Conservation (phyloP, 1,139 yeast genomes). For the Pneumocystis wakefieldiae region DNA sequence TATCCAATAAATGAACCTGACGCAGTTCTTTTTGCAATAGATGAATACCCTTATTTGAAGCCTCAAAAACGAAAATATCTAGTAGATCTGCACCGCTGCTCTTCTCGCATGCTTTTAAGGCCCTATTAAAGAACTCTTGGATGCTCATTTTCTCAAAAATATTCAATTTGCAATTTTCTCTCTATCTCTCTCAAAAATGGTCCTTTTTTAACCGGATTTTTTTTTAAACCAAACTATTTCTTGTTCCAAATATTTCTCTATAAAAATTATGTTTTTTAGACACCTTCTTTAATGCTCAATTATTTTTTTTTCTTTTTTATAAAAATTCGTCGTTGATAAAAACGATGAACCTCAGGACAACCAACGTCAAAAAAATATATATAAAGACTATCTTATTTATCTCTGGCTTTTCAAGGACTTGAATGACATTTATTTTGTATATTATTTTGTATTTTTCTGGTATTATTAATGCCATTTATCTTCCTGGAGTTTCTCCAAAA, state of each 20-base stretch:
- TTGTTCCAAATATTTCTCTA: no score
- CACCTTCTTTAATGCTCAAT: no score
- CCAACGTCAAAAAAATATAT: not conserved
- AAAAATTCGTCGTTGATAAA: no score
- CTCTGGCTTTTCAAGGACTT: not conserved
- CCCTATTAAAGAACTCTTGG: not conserved
- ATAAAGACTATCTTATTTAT: not conserved
- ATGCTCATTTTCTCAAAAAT: not conserved
- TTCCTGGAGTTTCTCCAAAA: conserved; percentile 46
- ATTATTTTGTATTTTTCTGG: not conserved
- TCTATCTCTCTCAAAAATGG: no score
- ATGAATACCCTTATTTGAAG: not conserved
- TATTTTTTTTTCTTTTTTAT: no score
- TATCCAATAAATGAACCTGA: not conserved
- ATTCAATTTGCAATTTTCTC: no score
- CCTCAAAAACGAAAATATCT: not conserved
- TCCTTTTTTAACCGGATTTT: no score
- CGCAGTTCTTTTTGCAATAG: not conserved
- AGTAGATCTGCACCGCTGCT: not conserved
- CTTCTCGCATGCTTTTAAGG: not conserved
- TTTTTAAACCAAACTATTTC: no score
- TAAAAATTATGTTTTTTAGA: no score
- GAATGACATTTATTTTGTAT: not conserved
- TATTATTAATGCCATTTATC: not conserved
- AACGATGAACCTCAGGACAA: not conserved